Base-by-base conservation (phyloP, 371 early-diverging fungal genomes). In the Mortierella sp. region DNA sequence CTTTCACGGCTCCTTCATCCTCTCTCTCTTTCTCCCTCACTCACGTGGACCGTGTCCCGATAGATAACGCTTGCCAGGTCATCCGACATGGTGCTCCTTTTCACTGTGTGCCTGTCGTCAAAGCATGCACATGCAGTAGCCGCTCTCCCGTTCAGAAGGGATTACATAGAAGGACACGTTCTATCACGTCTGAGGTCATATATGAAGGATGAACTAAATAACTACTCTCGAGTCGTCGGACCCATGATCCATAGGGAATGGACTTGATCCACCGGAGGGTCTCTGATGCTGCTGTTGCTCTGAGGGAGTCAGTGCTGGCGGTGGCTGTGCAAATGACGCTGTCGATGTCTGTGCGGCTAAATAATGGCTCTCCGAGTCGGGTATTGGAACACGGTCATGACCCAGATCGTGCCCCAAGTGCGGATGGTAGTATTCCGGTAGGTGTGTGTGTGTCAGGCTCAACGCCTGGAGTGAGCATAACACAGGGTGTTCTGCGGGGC, bases 321-420 rank as follows among this genome's bases (percentile, higher is more conserved):
- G 41, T 50, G 55, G 50, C 56, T 47, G 42, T 48, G 48, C 28
- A 3, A 13, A 10, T 46, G 61, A 18, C 24, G n/a, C n/a, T 7
- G 39, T 18, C n/a, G n/a, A 14, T 18, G 21, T 24, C 48, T 38
- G 18, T 34, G 10, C 24, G 47, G 55, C 39, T 2, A 6, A 9
- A 7, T n/a, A 4, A n/a, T 24, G 27, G 24, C 5, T 21, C 19
- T 42, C 38, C 4, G 31, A 8, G 41, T 49, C 30, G 16, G 19
- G 24, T 5, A 66, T 58, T 6, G 72, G 47, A 43, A 72, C 47
- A 10, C 64, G 55, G 28, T 74, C 69, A 57, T 68, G 74, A 0
- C 74, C 74, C 6, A 74, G 51, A 26, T 74, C 74, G 41, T 74
- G 74, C 12, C 67, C 67, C 19, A 72, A 9, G 30, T 62, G 67